Evolutionary conservation across 441 rosid genomes (phyloP).

Genomic region (Bruguiera hainesii): DNA sequence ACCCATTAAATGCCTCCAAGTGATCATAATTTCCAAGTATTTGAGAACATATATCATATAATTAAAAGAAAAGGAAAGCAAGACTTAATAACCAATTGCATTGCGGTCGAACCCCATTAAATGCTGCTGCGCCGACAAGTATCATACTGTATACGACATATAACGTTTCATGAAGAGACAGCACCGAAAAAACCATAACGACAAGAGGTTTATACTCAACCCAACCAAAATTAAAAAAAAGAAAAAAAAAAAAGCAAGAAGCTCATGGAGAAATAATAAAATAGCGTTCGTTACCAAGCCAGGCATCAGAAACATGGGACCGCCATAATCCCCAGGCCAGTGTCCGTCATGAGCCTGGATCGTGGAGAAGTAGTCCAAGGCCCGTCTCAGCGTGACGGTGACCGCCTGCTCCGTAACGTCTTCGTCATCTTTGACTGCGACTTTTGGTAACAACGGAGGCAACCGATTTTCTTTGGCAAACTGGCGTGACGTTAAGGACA

Average conservation of each 20-base stretch:
- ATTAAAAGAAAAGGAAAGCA: too few relatives aligned
- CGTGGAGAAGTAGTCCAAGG: slow-evolving; percentile 58
- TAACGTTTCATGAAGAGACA: too few relatives aligned
- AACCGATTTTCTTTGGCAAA: slow-evolving; percentile 54
- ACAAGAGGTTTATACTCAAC: not conserved
- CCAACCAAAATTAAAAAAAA: not conserved
- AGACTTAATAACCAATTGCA: too few relatives aligned
- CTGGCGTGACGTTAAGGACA: slow-evolving; percentile 24
- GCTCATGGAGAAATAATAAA: not conserved
- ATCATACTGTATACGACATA: too few relatives aligned
- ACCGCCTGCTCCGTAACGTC: slow-evolving; percentile 41
- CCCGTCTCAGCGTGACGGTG: slow-evolving; percentile 51
- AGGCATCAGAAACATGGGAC: slow-evolving; percentile 94
- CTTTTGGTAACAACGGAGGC: slow-evolving; percentile 41
- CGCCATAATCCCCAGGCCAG: slow-evolving; percentile 99
- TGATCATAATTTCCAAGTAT: too few relatives aligned
- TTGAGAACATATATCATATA: too few relatives aligned
- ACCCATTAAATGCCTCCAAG: too few relatives aligned
- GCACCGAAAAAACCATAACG: too few relatives aligned
- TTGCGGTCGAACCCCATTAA: too few relatives aligned
- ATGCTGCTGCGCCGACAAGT: too few relatives aligned
- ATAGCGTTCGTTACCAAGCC: slow-evolving; percentile 50
- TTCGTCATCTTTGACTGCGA: slow-evolving; percentile 37
- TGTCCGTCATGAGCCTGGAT: slow-evolving; percentile 87
- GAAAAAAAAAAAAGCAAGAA: not conserved